A percentile compares a stretch with the other conserved stretches of the same genome.
Conservation (phyloP, 2,329 filamentous ascomycete species). For the Cercospora zeae-maydis region DNA sequence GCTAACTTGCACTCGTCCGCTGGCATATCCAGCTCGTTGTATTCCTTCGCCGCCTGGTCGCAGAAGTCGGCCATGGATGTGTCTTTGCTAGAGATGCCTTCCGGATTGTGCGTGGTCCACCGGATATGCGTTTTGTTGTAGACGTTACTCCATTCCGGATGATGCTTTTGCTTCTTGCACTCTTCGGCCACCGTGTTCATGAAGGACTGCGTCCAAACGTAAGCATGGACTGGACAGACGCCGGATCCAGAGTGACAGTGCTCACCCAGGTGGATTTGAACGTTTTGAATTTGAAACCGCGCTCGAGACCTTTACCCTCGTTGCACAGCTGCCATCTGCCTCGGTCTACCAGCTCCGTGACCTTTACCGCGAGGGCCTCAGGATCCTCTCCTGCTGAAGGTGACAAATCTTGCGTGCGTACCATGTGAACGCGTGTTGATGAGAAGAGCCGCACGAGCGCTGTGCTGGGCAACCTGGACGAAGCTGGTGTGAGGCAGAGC, state of each 20-base stretch:
- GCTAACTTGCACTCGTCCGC: slow-evolving; percentile 14
- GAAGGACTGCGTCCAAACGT: slow-evolving; percentile 55
- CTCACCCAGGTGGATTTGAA: slow-evolving; percentile 41
- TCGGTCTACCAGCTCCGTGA: slow-evolving; percentile 27
- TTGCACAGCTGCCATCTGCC: slow-evolving; percentile 36
- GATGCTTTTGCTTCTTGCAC: slow-evolving; percentile 66
- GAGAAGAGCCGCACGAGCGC: slow-evolving; percentile 5
- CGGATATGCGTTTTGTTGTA: slow-evolving; percentile 68
- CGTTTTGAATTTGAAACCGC: slow-evolving; percentile 39
- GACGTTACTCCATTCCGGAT: slow-evolving; percentile 75
- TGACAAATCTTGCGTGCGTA: slow-evolving; percentile 18
- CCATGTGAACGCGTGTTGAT: slow-evolving; percentile 13
- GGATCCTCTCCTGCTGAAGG: slow-evolving; percentile 26
- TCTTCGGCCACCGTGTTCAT: slow-evolving; percentile 69
- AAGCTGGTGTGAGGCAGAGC: slow-evolving; percentile 1
- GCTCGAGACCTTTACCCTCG: slow-evolving; percentile 35
- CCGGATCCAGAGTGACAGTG: not conserved
- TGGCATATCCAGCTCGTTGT: slow-evolving; percentile 27
- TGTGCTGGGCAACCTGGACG: not conserved
- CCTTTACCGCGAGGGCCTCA: slow-evolving; percentile 20
- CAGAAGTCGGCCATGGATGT: slow-evolving; percentile 60
- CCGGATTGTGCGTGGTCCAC: slow-evolving; percentile 69
- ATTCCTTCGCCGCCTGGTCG: slow-evolving; percentile 44
- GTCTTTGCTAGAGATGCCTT: slow-evolving; percentile 63
- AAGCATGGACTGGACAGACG: not conserved